Conservation (phyloP, 2,329 filamentous ascomycete species). For the Pseudogymnoascus sp. region DNA sequence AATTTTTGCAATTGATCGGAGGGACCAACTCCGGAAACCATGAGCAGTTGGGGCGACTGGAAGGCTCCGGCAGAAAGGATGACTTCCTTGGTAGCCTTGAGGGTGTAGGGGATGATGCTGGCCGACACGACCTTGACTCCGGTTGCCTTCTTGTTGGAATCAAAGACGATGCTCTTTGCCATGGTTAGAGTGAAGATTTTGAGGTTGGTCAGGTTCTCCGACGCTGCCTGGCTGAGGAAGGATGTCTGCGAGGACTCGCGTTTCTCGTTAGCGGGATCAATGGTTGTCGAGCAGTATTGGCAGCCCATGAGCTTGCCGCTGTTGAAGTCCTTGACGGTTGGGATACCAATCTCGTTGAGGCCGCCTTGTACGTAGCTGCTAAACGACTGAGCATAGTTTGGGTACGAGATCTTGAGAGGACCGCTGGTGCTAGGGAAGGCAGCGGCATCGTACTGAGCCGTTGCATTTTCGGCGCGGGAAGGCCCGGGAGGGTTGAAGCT, state of each 20-base stretch:
- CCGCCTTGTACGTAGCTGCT: conserved; percentile 33
- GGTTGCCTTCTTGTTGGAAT: conserved; percentile 33
- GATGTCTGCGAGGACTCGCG: conserved; percentile 33
- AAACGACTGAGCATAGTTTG: conserved; percentile 35
- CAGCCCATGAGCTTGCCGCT: conserved; percentile 35
- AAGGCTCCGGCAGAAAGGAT: conserved; percentile 44
- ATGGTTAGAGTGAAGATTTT: conserved; percentile 36
- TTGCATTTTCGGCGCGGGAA: conserved; percentile 25
- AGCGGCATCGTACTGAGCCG: conserved; percentile 23
- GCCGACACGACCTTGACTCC: conserved; percentile 34
- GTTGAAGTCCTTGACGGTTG: conserved; percentile 32
- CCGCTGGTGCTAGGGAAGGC: conserved; percentile 28
- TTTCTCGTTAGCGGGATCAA: conserved; percentile 23
- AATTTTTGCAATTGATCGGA: conserved; percentile 36
- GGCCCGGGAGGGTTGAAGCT: conserved; percentile 28
- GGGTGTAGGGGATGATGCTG: conserved; percentile 11
- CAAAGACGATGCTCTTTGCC: conserved; percentile 40
- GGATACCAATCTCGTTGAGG: conserved; percentile 36
- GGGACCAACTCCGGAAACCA: conserved; percentile 42
- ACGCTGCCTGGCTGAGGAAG: conserved; percentile 25
- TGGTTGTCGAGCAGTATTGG: conserved; percentile 29
- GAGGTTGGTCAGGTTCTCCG: conserved; percentile 28
- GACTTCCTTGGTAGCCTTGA: conserved; percentile 34
- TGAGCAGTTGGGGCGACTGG: conserved; percentile 44
- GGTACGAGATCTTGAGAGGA: conserved; percentile 37